These are phyloP conservation scores for Penicillium frequentans DNA, from an alignment of 2,329 filamentous ascomycete genomes.

Conservation along the genomic window DNA sequence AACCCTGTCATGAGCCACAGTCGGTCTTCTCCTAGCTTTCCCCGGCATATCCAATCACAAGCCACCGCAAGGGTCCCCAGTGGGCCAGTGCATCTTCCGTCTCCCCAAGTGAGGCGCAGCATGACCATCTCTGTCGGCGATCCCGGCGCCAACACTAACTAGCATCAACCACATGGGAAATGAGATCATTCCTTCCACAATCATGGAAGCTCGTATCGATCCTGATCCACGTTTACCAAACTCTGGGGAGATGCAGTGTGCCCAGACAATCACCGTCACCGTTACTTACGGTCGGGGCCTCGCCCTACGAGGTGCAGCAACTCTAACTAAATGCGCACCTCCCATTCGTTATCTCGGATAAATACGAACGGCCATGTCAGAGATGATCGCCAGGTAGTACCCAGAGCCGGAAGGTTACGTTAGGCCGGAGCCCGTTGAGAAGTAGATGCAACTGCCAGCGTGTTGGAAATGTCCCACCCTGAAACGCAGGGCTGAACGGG, in stretches of 20 bases:
- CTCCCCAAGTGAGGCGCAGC: constrained; percentile 11
- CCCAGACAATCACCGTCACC: background rate
- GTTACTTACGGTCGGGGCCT: background rate
- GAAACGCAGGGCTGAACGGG: constrained; percentile 15
- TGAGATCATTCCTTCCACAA: background rate
- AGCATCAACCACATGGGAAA: background rate
- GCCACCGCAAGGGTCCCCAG: background rate
- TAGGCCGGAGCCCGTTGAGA: background rate
- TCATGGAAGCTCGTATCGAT: background rate
- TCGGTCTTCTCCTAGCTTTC: background rate
- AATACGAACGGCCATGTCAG: background rate
- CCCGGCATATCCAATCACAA: constrained; percentile 3
- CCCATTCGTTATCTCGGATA: background rate
- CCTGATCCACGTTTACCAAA: background rate
- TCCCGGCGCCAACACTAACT: constrained; percentile 14
- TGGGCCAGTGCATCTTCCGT: background rate
- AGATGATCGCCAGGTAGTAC: constrained; percentile 2
- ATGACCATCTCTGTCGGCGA: constrained; percentile 15
- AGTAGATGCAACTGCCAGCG: background rate
- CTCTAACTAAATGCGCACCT: background rate
- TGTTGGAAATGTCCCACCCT: background rate
- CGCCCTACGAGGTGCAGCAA: background rate
- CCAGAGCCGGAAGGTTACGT: background rate
- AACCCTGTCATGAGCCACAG: constrained; percentile 16
- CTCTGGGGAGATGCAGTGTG: background rate